Base-by-base conservation (phyloP, 2,329 filamentous ascomycete species). In the Bipolaris sorokiniana region DNA sequence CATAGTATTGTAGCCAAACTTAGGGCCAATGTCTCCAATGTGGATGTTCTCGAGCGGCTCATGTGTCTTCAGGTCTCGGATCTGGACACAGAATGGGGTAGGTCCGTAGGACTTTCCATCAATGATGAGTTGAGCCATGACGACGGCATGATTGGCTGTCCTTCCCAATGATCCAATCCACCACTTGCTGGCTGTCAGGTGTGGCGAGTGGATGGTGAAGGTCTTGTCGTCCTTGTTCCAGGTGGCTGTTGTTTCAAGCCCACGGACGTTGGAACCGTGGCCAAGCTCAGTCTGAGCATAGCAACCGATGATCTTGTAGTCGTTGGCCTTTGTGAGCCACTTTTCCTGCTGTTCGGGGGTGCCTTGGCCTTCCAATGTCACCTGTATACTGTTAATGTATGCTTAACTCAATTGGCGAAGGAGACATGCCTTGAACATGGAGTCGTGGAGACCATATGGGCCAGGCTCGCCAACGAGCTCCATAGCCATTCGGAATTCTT, bases 231-330 rank as follows among this genome's bases (percentile, higher is more conserved):
- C 80, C 0, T 85, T 79, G 68, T 90, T 88, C 89, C 89, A 92
- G 0, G 86, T 91, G 1, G 89, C 89, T 0, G 85, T 89, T 0
- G 88, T 90, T 76, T 91, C 88, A 11, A 91, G 80, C 11, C 73
- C 71, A 48, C 73, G 69, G 13, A 74, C 90, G 64, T 93, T 92
- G 15, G 87, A 90, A 15, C 90, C 90, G 70, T 93, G 90, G 16
- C 90, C 90, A 38, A 93, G 79, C 76, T 93, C 90, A 0, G 90
- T 93, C 76, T 93, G 90, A 7, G 90, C 90, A 68, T 93, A 93
- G 69, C 90, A 92, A 51, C 90, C 90, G 63, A 92, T 89, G 67
- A 87, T 85, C 70, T 91, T 81, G 77, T 91, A 92, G 40, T 84
- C 84, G 64, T 86, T 80, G 1, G 90, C 89, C 36, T 81, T 84